Conservation (phyloP, 225 moss, liverwort and hornwort species). For the Climacium dendroides region DNA sequence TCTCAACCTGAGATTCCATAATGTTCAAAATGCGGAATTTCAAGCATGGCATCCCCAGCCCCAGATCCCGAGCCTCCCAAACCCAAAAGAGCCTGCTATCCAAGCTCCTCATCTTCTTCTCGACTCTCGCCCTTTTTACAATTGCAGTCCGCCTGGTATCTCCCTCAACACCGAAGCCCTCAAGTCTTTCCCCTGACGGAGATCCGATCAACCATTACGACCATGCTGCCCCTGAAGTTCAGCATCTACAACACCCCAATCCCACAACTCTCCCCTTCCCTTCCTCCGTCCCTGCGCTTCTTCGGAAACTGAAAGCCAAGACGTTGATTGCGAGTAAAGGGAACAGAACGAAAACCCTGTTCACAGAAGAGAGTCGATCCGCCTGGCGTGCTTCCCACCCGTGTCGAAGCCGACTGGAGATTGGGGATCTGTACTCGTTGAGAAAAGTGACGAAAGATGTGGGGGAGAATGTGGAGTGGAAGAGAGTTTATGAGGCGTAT, state of each 20-base stretch:
- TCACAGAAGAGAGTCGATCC: background rate
- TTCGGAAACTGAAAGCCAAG: background rate
- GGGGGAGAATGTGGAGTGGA: conserved; percentile 20
- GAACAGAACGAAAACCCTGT: background rate
- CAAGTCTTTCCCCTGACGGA: background rate
- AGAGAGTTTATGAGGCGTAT: conserved; percentile 25
- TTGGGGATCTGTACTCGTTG: conserved; percentile 6
- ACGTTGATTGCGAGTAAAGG: background rate
- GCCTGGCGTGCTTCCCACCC: conserved; percentile 8
- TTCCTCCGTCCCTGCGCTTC: background rate
- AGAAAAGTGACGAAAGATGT: conserved; percentile 13
- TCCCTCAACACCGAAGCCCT: background rate
- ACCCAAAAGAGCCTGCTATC: background rate
- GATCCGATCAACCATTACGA: background rate
- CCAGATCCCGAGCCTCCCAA: background rate
- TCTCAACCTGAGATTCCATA: background rate
- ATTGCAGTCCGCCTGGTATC: background rate
- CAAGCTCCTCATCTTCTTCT: conserved; percentile 2
- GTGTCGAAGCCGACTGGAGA: conserved; percentile 18
- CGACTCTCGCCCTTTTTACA: background rate
- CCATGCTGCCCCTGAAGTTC: conserved; percentile 16
- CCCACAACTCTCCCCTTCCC: background rate
- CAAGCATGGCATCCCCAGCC: background rate
- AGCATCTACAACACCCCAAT: background rate
- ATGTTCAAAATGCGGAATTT: background rate